Percentiles rank a stretch among this genome's conserved stretches.
These are phyloP conservation scores for Grosmannia clavigera DNA, from an alignment of 2,329 filamentous ascomycete species.

Conservation along the genomic window DNA sequence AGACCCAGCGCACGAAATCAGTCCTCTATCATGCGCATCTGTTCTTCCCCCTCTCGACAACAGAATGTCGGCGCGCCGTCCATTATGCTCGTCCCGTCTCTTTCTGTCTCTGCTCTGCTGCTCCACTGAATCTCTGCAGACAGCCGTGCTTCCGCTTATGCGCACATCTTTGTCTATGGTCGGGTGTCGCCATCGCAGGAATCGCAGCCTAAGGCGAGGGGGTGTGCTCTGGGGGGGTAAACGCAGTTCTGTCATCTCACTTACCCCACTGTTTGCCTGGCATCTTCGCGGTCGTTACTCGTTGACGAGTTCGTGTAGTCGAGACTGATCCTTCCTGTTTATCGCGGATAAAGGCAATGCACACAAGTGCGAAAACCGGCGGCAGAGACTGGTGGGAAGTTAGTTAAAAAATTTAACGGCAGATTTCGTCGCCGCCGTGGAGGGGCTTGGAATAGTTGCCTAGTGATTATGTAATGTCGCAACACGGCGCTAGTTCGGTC, in stretches of 20 bases:
- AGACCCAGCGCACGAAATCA: too few species aligned
- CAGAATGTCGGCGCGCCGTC: not conserved
- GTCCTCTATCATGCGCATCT: not conserved
- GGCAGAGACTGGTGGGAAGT: not conserved
- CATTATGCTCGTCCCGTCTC: not conserved
- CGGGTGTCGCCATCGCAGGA: not conserved
- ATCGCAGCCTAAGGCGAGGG: not conserved
- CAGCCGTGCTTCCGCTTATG: too few species aligned
- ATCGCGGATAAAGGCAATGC: not conserved
- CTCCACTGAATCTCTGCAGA: not conserved
- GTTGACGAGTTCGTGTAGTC: not conserved
- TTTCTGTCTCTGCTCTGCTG: not conserved
- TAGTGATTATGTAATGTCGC: not conserved
- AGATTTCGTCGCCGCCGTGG: not conserved
- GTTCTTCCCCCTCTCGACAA: too few species aligned
- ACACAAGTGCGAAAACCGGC: not conserved
- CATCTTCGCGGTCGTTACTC: slow-evolving; percentile 16
- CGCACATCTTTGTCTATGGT: not conserved
- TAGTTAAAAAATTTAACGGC: not conserved
- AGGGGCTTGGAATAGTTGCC: not conserved
- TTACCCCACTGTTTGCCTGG: slow-evolving; percentile 28
- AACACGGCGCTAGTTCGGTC: not conserved
- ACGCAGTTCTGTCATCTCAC: slow-evolving; percentile 10
- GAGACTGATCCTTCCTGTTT: not conserved
- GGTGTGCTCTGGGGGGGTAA: not conserved